These are phyloP conservation scores for Trichoderma harzianum DNA, from an alignment of 2,329 filamentous ascomycete genomes.

Conservation along the genomic window DNA sequence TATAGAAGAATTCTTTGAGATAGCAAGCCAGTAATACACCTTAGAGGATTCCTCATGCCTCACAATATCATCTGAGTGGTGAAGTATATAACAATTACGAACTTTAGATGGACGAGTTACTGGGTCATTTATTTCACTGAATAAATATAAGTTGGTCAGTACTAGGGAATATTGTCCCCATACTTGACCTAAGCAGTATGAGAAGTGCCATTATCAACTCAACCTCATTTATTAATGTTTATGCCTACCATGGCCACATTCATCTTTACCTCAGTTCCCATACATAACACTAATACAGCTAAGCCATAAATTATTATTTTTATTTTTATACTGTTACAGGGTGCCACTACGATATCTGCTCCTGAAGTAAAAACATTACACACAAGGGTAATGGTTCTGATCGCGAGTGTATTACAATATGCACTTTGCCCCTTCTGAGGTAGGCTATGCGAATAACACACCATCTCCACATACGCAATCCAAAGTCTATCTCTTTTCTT, in stretches of 20 bases:
- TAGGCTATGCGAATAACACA: background rate
- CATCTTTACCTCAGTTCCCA: background rate
- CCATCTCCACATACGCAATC: background rate
- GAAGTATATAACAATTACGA: background rate
- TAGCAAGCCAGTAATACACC: background rate
- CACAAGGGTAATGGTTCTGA: background rate
- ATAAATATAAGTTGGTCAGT: background rate
- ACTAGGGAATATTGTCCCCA: background rate
- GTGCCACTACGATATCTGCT: background rate
- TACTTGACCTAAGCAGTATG: background rate
- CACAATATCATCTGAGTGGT: background rate
- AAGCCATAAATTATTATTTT: background rate
- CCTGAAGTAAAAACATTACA: background rate
- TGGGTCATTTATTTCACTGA: background rate
- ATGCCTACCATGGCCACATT: background rate
- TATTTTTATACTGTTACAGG: background rate
- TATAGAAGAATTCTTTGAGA: rapidly evolving
- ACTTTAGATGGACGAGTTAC: too few species aligned
- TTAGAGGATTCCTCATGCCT: background rate
- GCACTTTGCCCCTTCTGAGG: background rate
- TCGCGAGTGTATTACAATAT: background rate
- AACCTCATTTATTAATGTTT: background rate
- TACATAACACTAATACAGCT: background rate
- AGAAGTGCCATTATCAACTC: background rate
- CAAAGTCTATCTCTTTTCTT: too few species aligned